Evolutionary conservation across 257 asterid species (phyloP), one percentile per base, ranked within the genome.

Genomic region (Solanum pinnatisectum): DNA sequence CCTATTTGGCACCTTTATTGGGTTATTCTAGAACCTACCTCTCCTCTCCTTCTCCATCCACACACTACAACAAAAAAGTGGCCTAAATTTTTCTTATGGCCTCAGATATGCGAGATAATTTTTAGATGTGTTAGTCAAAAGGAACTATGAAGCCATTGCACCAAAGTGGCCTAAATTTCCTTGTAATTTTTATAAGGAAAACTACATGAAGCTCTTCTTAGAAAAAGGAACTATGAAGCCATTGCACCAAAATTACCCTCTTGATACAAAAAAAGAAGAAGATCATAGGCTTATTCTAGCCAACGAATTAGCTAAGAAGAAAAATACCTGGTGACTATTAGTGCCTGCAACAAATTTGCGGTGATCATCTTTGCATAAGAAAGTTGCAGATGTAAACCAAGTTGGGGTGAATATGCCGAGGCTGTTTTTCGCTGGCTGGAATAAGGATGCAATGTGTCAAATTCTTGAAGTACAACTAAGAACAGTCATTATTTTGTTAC

Each of bases 301-400:
- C 63, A 46, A 81, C 15, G 2, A 81, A 16, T 49, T 81, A 46
- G 18, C 4, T 6, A 82, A 32, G 85, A 82, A 82, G 30, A 30
- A 44, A 74, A 76, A 82, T 91, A 96, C 99, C 99, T 95, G 98
- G 90, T 95, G 98, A 89, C 88, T 88, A 84, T 94, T 92, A 83
- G 99, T 96, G 89, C 99, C 98, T 56, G 98, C 93, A 59, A 91
- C 96, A 89, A 97, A 90, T 91, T 96, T 97, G 56, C 98, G 96
- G 89, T 96, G 98, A 91, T 97, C 99, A 90, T 95, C 97, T 70
- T 94, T 90, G 87, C 93, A 88, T 89, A 96, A 92, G 92, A 96
- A 97, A 82, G 99, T 92, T 52, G 98, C 94, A 89, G 93, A 95
- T 60, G 99, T 97, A 91, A 97, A 94, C 94, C 96, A 96, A 52